Percentiles rank a stretch among this genome's conserved stretches.
These are phyloP conservation scores for Diddensiella caesifluorescens DNA, from an alignment of 805 yeast species.

Conservation along the genomic window DNA sequence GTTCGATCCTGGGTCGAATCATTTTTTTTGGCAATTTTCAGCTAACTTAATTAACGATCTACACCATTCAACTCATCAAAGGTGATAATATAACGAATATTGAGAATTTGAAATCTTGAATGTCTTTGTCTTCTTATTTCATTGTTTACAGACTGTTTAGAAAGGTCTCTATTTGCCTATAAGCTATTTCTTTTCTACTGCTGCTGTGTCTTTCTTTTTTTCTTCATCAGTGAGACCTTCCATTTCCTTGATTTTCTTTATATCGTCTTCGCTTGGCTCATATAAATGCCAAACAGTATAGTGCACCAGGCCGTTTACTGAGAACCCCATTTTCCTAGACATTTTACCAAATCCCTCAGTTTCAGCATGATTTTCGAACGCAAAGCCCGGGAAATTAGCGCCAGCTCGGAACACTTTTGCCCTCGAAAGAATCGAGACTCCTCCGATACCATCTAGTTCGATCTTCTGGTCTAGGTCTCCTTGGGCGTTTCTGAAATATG, in stretches of 20 bases:
- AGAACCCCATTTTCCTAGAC: slow-evolving; percentile 78
- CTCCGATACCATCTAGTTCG: slow-evolving; percentile 93
- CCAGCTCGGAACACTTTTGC: slow-evolving; percentile 83
- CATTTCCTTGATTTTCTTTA: slow-evolving; percentile 49
- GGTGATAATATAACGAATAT: too few species aligned
- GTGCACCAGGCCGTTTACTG: slow-evolving; percentile 87
- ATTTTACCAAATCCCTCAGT: slow-evolving; percentile 95
- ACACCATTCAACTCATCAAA: too few species aligned
- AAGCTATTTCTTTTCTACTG: too few species aligned
- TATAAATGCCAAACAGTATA: slow-evolving; percentile 95
- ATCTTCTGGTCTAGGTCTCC: slow-evolving; percentile 89
- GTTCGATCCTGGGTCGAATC: slow-evolving; percentile 99
- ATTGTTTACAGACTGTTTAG: too few species aligned
- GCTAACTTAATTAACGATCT: too few species aligned
- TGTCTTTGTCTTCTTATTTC: too few species aligned
- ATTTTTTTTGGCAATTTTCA: slow-evolving; percentile 46
- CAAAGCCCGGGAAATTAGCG: slow-evolving; percentile 91
- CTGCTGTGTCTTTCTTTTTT: too few species aligned
- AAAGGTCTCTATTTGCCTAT: too few species aligned
- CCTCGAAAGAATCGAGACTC: slow-evolving; percentile 83
- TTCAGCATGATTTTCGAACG: slow-evolving; percentile 92
- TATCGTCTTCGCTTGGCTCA: slow-evolving; percentile 91
- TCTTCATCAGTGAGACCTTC: too few species aligned
- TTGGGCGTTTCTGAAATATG: slow-evolving; percentile 82
- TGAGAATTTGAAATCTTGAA: too few species aligned